Conservation (phyloP, 257 asterid genomes). For the Solanum sparsipilum region DNA sequence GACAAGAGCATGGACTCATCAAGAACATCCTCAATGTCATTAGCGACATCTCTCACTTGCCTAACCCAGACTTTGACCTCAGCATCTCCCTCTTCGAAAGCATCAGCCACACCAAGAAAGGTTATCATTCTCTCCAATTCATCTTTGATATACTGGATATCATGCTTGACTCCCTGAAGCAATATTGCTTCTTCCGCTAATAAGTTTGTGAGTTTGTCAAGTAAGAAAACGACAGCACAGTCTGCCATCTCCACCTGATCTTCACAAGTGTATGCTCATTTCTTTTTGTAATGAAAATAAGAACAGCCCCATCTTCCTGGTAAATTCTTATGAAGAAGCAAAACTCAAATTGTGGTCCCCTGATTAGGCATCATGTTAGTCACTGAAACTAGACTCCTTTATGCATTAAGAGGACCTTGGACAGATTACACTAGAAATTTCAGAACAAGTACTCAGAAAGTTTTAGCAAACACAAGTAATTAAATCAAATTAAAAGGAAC, state of each 20-base stretch:
- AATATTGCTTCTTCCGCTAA: background rate
- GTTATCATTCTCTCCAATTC: conserved; percentile 1
- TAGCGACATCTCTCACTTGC: conserved; percentile 5
- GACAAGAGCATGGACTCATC: conserved; percentile 10
- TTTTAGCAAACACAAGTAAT: background rate
- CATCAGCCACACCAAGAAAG: conserved; percentile 4
- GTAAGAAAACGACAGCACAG: background rate
- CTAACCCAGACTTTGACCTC: background rate
- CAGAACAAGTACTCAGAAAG: background rate
- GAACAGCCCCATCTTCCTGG: background rate
- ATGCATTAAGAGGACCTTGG: background rate
- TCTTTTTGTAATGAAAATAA: background rate
- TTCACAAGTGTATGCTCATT: background rate
- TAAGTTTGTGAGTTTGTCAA: background rate
- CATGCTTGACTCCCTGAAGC: background rate
- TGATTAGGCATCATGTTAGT: background rate
- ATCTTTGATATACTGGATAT: background rate
- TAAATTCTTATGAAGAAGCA: background rate
- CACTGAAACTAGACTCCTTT: background rate
- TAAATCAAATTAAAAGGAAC: background rate
- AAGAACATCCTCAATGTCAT: conserved; percentile 5
- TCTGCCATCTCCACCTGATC: background rate
- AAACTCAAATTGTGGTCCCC: background rate
- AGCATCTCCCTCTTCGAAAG: background rate
- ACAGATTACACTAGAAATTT: background rate